These are phyloP conservation scores for Saturnispora besseyi DNA, from an alignment of 805 yeast genomes.

Conservation along the genomic window DNA sequence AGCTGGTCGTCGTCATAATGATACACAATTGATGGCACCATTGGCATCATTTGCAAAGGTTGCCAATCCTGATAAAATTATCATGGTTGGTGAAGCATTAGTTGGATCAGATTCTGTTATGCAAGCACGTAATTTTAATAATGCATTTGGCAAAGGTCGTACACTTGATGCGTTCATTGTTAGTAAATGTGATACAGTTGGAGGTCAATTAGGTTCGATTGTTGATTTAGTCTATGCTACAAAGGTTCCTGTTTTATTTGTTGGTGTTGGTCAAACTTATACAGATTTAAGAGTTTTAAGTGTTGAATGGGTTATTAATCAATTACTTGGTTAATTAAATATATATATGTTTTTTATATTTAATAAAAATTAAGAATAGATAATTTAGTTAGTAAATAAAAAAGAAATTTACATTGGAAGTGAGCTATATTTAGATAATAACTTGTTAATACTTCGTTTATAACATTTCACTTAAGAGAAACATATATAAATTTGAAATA, in stretches of 20 bases:
- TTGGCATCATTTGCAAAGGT: conserved; percentile 90
- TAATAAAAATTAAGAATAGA: too few relatives aligned
- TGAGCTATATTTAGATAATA: not conserved
- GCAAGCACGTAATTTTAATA: conserved; percentile 88
- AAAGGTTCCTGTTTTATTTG: conserved; percentile 87
- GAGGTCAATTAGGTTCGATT: conserved; percentile 92
- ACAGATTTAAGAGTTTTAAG: conserved; percentile 86
- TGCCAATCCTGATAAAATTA: conserved; percentile 91
- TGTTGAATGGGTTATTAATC: conserved; percentile 77
- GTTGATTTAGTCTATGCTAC: conserved; percentile 97
- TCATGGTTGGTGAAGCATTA: conserved; percentile 97
- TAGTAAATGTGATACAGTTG: conserved; percentile 95
- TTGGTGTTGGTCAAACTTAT: conserved; percentile 95
- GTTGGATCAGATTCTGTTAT: conserved; percentile 97
- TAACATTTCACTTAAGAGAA: not conserved
- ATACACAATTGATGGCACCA: conserved; percentile 91
- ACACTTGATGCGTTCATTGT: conserved; percentile 83
- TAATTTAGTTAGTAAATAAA: not conserved
- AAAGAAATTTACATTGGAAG: not conserved
- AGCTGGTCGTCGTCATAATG: conserved; percentile 96
- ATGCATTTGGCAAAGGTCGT: conserved; percentile 81
- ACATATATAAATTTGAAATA: not conserved
- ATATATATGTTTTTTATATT: not conserved
- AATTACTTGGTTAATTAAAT: not conserved
- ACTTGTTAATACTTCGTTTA: not conserved